Evolutionary conservation across 306 rosid genomes (phyloP).

Genomic region (Pterocarpus santalinus): DNA sequence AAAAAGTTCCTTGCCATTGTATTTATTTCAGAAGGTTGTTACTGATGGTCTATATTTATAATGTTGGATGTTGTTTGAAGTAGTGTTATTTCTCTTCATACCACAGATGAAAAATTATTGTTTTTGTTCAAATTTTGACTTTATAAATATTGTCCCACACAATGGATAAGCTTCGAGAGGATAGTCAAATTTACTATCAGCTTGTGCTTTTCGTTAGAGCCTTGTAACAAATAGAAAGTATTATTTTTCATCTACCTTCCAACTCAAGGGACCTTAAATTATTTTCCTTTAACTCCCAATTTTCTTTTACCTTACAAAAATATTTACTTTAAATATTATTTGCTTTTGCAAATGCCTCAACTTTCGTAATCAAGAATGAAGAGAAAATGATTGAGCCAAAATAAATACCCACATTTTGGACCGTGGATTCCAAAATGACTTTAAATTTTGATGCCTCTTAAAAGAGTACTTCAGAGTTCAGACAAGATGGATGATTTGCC

Average conservation of each 20-base stretch:
- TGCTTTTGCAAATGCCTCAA: background rate
- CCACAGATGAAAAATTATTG: background rate
- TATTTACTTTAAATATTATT: too few species aligned
- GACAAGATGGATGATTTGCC: background rate
- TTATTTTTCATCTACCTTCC: too few species aligned
- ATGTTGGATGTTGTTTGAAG: constrained; percentile 12
- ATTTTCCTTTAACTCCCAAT: too few species aligned
- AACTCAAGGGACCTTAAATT: too few species aligned
- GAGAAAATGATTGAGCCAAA: background rate
- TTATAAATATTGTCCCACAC: background rate
- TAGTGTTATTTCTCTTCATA: background rate
- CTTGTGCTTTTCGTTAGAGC: too few species aligned
- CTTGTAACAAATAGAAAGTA: too few species aligned
- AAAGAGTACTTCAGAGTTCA: background rate
- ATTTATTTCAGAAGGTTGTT: constrained; percentile 13
- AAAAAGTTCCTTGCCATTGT: constrained; percentile 21
- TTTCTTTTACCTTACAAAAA: too few species aligned
- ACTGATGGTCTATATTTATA: background rate
- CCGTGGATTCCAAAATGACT: background rate
- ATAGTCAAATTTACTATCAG: background rate
- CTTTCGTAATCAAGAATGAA: background rate
- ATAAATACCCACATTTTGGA: background rate
- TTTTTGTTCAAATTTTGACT: background rate
- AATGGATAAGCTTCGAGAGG: background rate
- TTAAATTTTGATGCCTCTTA: constrained; percentile 20